Base-by-base conservation (phyloP, 116 monocot genomes). In the Cymodocea nodosa region DNA sequence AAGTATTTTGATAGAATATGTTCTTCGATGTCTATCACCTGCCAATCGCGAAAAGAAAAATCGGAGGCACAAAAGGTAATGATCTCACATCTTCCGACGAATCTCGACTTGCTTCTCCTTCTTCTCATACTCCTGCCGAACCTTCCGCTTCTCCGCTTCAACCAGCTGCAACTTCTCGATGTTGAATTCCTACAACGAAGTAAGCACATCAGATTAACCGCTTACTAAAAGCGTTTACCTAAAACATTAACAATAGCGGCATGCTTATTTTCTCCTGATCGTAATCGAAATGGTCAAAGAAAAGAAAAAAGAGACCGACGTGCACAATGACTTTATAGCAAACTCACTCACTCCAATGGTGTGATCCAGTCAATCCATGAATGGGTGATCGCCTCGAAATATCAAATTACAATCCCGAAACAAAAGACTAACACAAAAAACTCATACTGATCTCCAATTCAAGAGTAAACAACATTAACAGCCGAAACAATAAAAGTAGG, bases 31-130 rank as follows among this genome's bases (percentile, higher is more conserved):
- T 11, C 44, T 44, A 6, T 44, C 44, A 44, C 11, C 5, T 44
- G 9, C 11, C 11, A 23, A 64, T 50, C 15, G 14, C 50, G 23
- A 22, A 64, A 8, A 51, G 2, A 50, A 18, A 50, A 8, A 14
- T 15, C 13, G 2, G n/a, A 19, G n/a, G 23, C 30, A 44, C 44
- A 44, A 53, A 67, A 35, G 11, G 34, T n/a, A 30, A 54, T 34
- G 59, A 50, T 49, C 66, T 69, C 23, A 69, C 90, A 90, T 90
- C 80, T 85, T 90, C 70, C 35, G 83, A 39, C 84, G 76, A 55
- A 90, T 62, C 58, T 84, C 90, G 49, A 86, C 86, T 70, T 90
- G 86, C 78, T 90, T 90, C 70, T 86, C 83, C 63, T 90, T 90
- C 36, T 80, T 74, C 59, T 79, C 86, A 51, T 81, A 90, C 52